These are phyloP conservation scores for Fusarium ambrosium DNA, from an alignment of 2,329 filamentous ascomycete species.

Conservation along the genomic window DNA sequence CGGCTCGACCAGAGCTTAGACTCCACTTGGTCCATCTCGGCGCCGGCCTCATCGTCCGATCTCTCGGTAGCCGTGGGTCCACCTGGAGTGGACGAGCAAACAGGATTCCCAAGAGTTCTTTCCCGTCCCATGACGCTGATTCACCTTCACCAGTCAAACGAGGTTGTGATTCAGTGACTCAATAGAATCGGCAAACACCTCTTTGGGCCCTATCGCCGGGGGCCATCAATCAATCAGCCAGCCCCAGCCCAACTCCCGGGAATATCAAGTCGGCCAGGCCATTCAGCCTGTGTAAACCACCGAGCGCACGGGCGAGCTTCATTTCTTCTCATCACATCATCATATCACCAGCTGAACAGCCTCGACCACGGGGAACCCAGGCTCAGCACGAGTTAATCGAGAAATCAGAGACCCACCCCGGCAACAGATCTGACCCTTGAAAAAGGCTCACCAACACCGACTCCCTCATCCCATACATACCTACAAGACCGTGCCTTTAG, in stretches of 20 bases:
- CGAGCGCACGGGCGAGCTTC: conserved; percentile 25
- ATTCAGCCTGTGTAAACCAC: conserved; percentile 9
- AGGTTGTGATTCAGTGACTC: conserved; percentile 39
- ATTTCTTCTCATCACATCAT: conserved; percentile 34
- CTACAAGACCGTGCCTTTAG: not conserved
- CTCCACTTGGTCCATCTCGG: conserved; percentile 41
- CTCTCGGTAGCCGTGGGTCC: conserved; percentile 46
- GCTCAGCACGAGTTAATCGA: conserved; percentile 11
- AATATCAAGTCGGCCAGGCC: not conserved
- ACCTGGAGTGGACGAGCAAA: conserved; percentile 41
- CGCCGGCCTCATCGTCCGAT: conserved; percentile 47
- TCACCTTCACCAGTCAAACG: conserved; percentile 38
- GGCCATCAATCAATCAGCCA: conserved; percentile 1
- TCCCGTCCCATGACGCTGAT: conserved; percentile 43
- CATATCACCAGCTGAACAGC: conserved; percentile 29
- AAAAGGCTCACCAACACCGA: conserved; percentile 22
- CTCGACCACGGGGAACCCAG: conserved; percentile 12
- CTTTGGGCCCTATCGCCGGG: conserved; percentile 6
- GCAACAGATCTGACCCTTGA: conserved; percentile 8
- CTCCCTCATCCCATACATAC: not conserved
- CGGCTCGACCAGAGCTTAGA: conserved; percentile 21
- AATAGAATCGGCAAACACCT: conserved; percentile 24
- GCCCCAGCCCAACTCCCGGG: not conserved
- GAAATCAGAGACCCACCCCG: conserved; percentile 6
- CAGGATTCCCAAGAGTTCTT: conserved; percentile 35